These are phyloP conservation scores for Globisporangium barbulae DNA, from an alignment of 352 stramenopile species.

Conservation along the genomic window DNA sequence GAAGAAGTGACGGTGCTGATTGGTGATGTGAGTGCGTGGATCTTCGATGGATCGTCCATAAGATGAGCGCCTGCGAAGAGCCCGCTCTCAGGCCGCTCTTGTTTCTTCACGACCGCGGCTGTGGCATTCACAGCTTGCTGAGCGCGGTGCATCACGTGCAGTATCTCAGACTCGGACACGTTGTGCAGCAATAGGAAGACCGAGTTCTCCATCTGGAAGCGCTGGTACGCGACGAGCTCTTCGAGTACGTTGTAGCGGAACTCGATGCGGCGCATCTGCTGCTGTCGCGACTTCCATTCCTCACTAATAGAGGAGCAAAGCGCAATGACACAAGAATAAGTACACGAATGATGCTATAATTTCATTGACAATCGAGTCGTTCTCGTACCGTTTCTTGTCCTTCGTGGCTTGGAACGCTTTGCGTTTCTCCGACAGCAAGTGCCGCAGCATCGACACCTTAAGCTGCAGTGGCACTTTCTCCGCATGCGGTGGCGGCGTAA, in stretches of 20 bases:
- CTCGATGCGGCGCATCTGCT: constrained; percentile 52
- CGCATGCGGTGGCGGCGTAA: constrained; percentile 2
- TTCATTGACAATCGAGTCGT: not conserved
- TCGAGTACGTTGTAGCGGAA: constrained; percentile 73
- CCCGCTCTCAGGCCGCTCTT: not conserved
- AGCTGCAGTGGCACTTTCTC: constrained; percentile 55
- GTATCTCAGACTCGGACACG: constrained; percentile 59
- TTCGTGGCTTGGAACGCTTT: constrained; percentile 41
- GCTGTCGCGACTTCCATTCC: constrained; percentile 41
- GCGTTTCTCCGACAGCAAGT: constrained; percentile 61
- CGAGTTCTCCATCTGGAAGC: constrained; percentile 54
- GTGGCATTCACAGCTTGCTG: constrained; percentile 20
- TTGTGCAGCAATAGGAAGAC: constrained; percentile 66
- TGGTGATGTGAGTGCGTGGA: not conserved
- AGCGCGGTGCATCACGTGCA: constrained; percentile 46
- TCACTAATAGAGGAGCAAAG: constrained; percentile 19
- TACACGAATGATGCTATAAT: constrained; percentile 4
- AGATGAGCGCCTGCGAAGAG: not conserved
- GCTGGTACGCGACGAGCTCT: constrained; percentile 58
- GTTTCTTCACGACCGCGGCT: not conserved
- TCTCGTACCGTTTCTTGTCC: constrained; percentile 29
- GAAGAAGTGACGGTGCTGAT: not conserved
- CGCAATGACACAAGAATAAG: not conserved
- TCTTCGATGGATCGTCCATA: not conserved
- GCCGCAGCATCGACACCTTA: constrained; percentile 48